A percentile compares a stretch with the other conserved stretches of the same genome.
Conservation (phyloP, 192 early-diverging fungal species). For the Jimgerdemannia lactiflua region DNA sequence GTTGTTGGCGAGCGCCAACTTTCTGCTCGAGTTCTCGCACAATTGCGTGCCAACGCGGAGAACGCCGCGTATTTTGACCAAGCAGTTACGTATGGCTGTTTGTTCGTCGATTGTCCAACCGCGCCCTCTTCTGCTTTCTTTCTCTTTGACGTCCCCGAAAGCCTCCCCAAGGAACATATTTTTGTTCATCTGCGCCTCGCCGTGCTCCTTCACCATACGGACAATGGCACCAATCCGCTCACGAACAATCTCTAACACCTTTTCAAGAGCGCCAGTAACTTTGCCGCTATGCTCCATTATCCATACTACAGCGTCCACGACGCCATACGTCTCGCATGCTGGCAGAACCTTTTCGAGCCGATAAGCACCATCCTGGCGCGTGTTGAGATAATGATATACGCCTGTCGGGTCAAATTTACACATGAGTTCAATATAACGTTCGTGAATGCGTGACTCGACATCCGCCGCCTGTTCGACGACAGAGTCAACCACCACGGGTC, state of each 20-base stretch:
- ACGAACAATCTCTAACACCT: conserved; percentile 50
- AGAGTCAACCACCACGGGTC: conserved; percentile 6
- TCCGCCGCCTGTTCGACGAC: conserved; percentile 8
- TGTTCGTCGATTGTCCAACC: conserved; percentile 50
- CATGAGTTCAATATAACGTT: conserved; percentile 55
- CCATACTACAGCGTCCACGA: conserved; percentile 59
- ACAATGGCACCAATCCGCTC: conserved; percentile 43
- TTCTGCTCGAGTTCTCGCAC: conserved; percentile 47
- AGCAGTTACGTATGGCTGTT: conserved; percentile 36
- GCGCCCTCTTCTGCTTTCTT: conserved; percentile 25
- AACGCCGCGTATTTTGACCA: conserved; percentile 53
- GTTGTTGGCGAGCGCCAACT: conserved; percentile 17
- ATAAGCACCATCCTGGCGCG: conserved; percentile 42
- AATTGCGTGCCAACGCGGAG: conserved; percentile 54
- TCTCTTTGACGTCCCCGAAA: conserved; percentile 10
- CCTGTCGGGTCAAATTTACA: conserved; percentile 59
- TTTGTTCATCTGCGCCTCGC: not conserved
- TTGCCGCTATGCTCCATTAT: conserved; percentile 57
- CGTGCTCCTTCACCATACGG: conserved; percentile 28
- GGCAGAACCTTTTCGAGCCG: conserved; percentile 26
- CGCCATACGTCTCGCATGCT: conserved; percentile 44
- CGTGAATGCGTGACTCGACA: conserved; percentile 35
- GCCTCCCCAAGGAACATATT: not conserved
- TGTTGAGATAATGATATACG: conserved; percentile 55
- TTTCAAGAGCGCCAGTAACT: conserved; percentile 46